Percentiles rank a stretch among this genome's conserved stretches.
These are phyloP conservation scores for Sclerotinia glacialis DNA, from an alignment of 2,329 filamentous ascomycete species.

Conservation along the genomic window DNA sequence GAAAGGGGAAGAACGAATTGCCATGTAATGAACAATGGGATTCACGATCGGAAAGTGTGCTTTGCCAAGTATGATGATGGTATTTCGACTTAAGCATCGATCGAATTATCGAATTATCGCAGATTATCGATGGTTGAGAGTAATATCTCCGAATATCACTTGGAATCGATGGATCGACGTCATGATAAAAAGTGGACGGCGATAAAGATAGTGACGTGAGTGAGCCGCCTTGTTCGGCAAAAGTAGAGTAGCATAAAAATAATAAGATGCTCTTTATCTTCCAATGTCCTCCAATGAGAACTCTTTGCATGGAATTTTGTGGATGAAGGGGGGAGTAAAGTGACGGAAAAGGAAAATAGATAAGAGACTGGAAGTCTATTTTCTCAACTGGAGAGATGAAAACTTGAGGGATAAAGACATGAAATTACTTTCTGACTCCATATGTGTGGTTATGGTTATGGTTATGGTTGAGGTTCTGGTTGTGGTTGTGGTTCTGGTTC, in stretches of 20 bases:
- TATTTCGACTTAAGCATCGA: background rate
- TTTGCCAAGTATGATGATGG: background rate
- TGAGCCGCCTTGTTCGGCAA: background rate
- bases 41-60: background rate
- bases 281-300: conserved; percentile 8
- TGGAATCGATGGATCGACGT: background rate
- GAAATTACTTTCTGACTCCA: background rate
- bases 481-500: no score
- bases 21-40: background rate
- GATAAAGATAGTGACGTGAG: conserved; percentile 3
- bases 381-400: background rate
- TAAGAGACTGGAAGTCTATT: background rate
- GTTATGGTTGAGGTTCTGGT: no score
- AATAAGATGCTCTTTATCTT: background rate
- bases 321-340: background rate
- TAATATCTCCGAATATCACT: background rate
- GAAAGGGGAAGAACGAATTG: background rate
- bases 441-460: no score
- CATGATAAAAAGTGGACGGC: conserved; percentile 5
- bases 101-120: background rate
- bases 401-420: no score
- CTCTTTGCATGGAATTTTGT: background rate
- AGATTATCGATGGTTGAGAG: background rate
- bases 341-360: background rate
- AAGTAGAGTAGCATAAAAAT: background rate